Conservation (phyloP, 805 yeast genomes). For the Monosporozyma servazzii region DNA sequence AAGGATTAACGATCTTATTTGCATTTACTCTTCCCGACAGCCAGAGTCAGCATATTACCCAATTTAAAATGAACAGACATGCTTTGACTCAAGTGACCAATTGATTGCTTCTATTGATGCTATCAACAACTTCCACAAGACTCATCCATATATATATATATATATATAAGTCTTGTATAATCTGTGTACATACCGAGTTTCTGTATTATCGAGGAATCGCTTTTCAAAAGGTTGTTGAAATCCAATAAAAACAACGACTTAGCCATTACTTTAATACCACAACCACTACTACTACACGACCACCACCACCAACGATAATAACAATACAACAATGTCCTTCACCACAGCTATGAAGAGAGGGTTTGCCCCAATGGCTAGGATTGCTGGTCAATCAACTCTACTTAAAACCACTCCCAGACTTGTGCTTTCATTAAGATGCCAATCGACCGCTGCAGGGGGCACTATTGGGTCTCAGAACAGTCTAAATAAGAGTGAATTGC, state of each 20-base stretch:
- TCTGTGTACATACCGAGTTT: too few relatives aligned
- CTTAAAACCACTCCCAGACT: neutral
- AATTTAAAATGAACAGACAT: too few relatives aligned
- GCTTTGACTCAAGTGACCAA: too few relatives aligned
- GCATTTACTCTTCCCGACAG: neutral
- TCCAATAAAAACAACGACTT: neutral
- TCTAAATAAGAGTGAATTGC: slow-evolving; percentile 23
- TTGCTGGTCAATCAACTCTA: neutral
- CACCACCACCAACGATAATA: neutral
- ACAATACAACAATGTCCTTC: neutral
- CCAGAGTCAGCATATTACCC: neutral
- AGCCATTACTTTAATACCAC: too few relatives aligned
- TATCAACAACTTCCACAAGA: too few relatives aligned
- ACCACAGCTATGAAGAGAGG: neutral
- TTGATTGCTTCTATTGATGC: too few relatives aligned
- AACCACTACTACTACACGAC: too few relatives aligned
- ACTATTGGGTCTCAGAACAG: slow-evolving; percentile 8
- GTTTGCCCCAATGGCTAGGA: neutral
- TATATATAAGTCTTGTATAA: too few relatives aligned
- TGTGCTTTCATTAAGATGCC: slow-evolving; percentile 2
- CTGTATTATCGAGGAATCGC: too few relatives aligned
- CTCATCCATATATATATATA: too few relatives aligned
- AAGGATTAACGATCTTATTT: too few relatives aligned
- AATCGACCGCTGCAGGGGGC: slow-evolving; percentile 5
- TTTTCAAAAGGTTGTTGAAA: neutral